Conservation (phyloP, 2,329 filamentous ascomycete genomes). For the Diaporthe caulivora region DNA sequence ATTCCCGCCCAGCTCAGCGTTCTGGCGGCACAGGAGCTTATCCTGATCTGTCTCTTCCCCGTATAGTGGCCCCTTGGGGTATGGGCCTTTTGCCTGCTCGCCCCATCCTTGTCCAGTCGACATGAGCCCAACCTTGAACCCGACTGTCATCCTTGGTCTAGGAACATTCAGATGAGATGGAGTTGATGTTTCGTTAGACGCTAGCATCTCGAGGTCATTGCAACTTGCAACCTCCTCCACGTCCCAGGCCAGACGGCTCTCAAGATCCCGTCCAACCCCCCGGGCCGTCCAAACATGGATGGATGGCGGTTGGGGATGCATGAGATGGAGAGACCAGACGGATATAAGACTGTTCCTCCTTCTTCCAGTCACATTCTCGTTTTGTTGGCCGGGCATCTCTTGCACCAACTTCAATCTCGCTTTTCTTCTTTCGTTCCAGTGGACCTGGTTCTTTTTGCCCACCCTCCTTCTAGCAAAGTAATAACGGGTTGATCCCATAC, state of each 20-base stretch:
- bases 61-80: neutral
- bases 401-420: neutral
- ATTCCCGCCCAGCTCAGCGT: slow-evolving; percentile 11
- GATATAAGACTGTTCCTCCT: slow-evolving; percentile 33
- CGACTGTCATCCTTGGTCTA: slow-evolving; percentile 26
- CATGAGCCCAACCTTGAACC: slow-evolving; percentile 14
- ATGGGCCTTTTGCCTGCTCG: slow-evolving; percentile 13
- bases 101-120: slow-evolving; percentile 14
- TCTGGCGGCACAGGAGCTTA: neutral
- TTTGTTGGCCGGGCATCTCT: neutral
- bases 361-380: neutral
- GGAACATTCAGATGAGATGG: slow-evolving; percentile 27
- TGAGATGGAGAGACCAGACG: slow-evolving; percentile 29
- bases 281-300: slow-evolving; percentile 32
- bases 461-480: neutral
- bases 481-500: slow-evolving; percentile 37
- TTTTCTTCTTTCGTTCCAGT: slow-evolving; percentile 34
- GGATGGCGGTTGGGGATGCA: neutral
- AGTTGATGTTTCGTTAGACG: slow-evolving; percentile 18
- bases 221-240: slow-evolving; percentile 15
- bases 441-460: slow-evolving; percentile 30
- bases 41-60: neutral
- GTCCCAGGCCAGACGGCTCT: neutral
- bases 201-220: slow-evolving; percentile 16
- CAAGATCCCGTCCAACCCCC: slow-evolving; percentile 19